phyloP scores from a whole-genome alignment of 768 basidiomycete genomes.

The Fomitopsis pulvina region DNA sequence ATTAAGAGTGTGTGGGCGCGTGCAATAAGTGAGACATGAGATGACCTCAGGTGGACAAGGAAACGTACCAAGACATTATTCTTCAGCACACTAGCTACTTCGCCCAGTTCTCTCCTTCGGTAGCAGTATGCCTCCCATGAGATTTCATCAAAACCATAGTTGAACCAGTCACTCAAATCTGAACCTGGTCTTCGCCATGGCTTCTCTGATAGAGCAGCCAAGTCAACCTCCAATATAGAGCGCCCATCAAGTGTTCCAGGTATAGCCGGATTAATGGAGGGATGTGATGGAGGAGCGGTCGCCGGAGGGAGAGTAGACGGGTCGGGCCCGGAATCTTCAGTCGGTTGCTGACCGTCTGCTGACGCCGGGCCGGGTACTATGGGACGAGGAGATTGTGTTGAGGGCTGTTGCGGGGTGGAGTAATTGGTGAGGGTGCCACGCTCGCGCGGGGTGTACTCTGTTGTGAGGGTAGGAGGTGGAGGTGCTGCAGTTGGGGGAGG shows the following conservation, averaged over 20 bases:
- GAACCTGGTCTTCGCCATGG: slow-evolving; percentile 90
- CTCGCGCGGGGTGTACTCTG: slow-evolving; percentile 75
- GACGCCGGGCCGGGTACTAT: slow-evolving; percentile 10
- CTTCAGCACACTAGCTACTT: slow-evolving; percentile 74
- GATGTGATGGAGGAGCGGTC: slow-evolving; percentile 73
- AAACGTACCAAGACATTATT: slow-evolving; percentile 71
- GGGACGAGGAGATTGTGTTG: slow-evolving; percentile 15
- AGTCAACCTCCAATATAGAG: slow-evolving; percentile 80
- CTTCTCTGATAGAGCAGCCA: slow-evolving; percentile 69
- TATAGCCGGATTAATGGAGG: slow-evolving; percentile 61
- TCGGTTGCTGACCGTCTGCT: slow-evolving; percentile 15
- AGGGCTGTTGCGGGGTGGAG: slow-evolving; percentile 20
- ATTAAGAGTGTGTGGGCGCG: not conserved
- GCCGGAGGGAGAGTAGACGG: slow-evolving; percentile 58
- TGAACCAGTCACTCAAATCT: slow-evolving; percentile 97
- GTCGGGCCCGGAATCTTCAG: slow-evolving; percentile 40
- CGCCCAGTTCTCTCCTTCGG: slow-evolving; percentile 73
- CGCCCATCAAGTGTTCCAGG: slow-evolving; percentile 66
- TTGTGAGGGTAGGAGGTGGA: slow-evolving; percentile 63
- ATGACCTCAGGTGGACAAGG: slow-evolving; percentile 1
- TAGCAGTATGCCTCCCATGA: slow-evolving; percentile 93
- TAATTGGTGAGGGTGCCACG: slow-evolving; percentile 42
- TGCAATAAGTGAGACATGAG: not conserved
- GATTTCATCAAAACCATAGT: slow-evolving; percentile 97
- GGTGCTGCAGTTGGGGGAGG: slow-evolving; percentile 34